Conservation (phyloP, 495 filamentous ascomycete species). For the Tuber brumale region DNA sequence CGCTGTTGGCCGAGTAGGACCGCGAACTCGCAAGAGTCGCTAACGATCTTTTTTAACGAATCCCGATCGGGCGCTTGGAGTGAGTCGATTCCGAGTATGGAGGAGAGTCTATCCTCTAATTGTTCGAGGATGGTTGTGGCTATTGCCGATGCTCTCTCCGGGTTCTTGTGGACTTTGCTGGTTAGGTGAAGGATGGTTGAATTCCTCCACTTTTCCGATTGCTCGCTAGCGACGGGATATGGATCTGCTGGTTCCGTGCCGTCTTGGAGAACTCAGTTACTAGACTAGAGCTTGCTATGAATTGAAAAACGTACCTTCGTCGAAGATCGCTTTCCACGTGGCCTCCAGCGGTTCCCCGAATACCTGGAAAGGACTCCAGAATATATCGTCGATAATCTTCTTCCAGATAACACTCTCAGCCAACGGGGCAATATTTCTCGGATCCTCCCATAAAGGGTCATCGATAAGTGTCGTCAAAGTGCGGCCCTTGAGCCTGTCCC, state of each 20-base stretch:
- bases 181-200: background rate
- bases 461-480: background rate
- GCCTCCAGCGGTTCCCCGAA: background rate
- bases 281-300: background rate
- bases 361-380: background rate
- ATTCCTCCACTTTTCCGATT: background rate
- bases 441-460: background rate
- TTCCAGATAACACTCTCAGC: background rate
- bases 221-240: background rate
- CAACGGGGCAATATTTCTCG: background rate
- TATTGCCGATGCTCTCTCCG: background rate
- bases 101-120: background rate
- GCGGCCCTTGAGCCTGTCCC: background rate
- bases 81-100: background rate
- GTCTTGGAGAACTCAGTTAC: background rate
- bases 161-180: background rate
- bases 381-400: background rate
- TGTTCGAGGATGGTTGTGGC: background rate
- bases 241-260: background rate
- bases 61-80: background rate
- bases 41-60: background rate
- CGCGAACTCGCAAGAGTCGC: background rate
- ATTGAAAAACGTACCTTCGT: background rate
- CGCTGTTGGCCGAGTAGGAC: background rate
- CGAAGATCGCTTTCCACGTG: background rate